Evolutionary conservation across 176 grass and related monocot species (phyloP), one percentile per base, ranked within the genome.

Genomic region (Dactylis glomerata): DNA sequence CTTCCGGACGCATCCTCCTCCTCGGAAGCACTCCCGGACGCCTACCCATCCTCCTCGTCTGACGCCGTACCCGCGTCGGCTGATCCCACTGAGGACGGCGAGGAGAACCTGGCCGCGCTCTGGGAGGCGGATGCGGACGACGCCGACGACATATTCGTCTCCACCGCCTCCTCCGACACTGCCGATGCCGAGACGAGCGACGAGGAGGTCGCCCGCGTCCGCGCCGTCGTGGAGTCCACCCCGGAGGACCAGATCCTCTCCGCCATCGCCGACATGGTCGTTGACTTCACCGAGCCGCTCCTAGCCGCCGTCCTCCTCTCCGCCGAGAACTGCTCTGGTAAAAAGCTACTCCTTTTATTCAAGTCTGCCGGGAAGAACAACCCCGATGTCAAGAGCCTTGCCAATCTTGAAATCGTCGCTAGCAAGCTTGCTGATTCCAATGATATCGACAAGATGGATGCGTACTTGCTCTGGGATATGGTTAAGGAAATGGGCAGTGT

Each of bases 401-500:
- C 85, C 67, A 83, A 93, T 80, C 71, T 87, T 77, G 87, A 91
- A 78, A 70, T 79, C 61, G 69, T 98, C 65, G 81, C 92, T 23
- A 55, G 67, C 72, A 88, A 90, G 42, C 27, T 98, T 40, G 78
- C 83, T 50, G 76, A 77, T 30, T 90, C 73, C 1, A 79, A 68
- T 11, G 84, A 88, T 74, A 62, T 87, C 49, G 75, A 49, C 54
- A 96, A 96, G 55, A 87, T 73, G 83, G 84, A 96, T 47, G 86
- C 78, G 0, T 96, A 98, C 84, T 79, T 87, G 92, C 83, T 98
- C 33, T 95, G 93, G 96, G 93, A 98, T 92, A 86, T 92, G 63
- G 31, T 96, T 45, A 96, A 94, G 84, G 92, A 94, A 81, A 88
- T 96, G 40, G 93, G 87, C 30, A 59, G 45, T 74, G 86, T 87